Conservation (phyloP, 176 grass and related monocot genomes). For the Aegilops longissima region DNA sequence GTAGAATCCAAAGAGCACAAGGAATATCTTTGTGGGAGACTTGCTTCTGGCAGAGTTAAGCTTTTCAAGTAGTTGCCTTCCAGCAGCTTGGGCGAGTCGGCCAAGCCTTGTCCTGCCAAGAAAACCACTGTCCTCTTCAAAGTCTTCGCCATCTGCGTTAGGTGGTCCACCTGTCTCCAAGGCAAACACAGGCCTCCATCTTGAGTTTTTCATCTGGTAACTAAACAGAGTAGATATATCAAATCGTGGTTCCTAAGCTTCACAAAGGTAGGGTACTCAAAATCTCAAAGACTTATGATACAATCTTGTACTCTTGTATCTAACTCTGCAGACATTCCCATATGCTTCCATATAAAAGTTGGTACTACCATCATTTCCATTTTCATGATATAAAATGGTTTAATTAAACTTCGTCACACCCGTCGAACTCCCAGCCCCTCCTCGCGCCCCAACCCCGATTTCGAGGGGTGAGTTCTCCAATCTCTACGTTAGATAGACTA, state of each 20-base stretch:
- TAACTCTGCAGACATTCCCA: no score
- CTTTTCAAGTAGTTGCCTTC: constrained; percentile 64
- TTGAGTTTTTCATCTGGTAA: constrained; percentile 45
- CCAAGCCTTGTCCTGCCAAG: constrained; percentile 76
- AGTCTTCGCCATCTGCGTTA: constrained; percentile 42
- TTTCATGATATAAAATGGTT: not conserved
- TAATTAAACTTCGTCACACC: not conserved
- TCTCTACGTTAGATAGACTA: no score
- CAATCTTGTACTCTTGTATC: not conserved
- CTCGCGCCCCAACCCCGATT: no score
- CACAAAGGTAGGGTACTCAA: not conserved
- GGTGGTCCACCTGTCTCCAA: constrained; percentile 71
- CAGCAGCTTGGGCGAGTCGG: constrained; percentile 63
- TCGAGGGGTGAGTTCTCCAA: no score
- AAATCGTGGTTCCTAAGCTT: not conserved
- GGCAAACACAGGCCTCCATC: constrained; percentile 61
- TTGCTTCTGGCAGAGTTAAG: constrained; percentile 75
- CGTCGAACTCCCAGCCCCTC: no score
- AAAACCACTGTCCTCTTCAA: constrained; percentile 52
- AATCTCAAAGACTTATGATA: not conserved
- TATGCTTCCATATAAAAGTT: not conserved
- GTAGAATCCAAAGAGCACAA: constrained; percentile 90
- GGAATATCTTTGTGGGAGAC: constrained; percentile 83
- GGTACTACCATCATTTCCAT: not conserved
- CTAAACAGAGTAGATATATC: constrained; percentile 41